These are phyloP conservation scores for Fragaria nilgerrensis DNA, from an alignment of 306 rosid species.

Conservation along the genomic window DNA sequence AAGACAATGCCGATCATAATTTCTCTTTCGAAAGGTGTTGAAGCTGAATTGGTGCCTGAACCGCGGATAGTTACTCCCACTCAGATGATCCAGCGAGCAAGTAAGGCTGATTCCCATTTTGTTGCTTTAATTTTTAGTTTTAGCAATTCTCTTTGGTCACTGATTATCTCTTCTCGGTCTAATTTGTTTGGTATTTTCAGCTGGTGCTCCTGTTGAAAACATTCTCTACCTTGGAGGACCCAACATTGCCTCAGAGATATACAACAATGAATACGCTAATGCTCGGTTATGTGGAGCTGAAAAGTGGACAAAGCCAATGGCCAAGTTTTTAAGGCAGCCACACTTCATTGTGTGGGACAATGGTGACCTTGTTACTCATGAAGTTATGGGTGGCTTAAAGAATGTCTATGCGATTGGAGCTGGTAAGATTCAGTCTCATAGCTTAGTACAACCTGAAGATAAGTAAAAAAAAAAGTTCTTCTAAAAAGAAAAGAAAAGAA, in stretches of 20 bases:
- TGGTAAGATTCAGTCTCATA: conserved; percentile 49
- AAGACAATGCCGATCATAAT: conserved; percentile 68
- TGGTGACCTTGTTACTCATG: conserved; percentile 93
- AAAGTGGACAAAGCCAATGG: conserved; percentile 90
- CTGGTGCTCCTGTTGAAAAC: conserved; percentile 81
- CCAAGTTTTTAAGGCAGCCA: conserved; percentile 84
- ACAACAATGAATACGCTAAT: conserved; percentile 92
- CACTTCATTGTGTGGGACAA: conserved; percentile 96
- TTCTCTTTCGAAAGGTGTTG: conserved; percentile 92
- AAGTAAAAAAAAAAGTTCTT: too few species aligned
- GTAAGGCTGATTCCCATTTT: conserved; percentile 27
- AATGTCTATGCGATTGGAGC: conserved; percentile 98
- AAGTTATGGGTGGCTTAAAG: conserved; percentile 97
- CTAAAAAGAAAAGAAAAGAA: neutral
- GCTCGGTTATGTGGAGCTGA: conserved; percentile 95
- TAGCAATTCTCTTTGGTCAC: neutral
- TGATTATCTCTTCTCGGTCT: neutral
- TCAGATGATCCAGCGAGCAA: conserved; percentile 78
- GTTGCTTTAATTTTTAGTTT: too few species aligned
- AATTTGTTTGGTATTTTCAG: conserved; percentile 40
- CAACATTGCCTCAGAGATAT: conserved; percentile 90
- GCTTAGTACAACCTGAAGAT: neutral
- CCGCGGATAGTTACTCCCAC: conserved; percentile 88
- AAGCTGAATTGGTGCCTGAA: conserved; percentile 77
- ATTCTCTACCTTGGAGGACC: conserved; percentile 97